phyloP scores from a whole-genome alignment of 2,329 filamentous ascomycete genomes.

The Drechslerella stenobrocha region DNA sequence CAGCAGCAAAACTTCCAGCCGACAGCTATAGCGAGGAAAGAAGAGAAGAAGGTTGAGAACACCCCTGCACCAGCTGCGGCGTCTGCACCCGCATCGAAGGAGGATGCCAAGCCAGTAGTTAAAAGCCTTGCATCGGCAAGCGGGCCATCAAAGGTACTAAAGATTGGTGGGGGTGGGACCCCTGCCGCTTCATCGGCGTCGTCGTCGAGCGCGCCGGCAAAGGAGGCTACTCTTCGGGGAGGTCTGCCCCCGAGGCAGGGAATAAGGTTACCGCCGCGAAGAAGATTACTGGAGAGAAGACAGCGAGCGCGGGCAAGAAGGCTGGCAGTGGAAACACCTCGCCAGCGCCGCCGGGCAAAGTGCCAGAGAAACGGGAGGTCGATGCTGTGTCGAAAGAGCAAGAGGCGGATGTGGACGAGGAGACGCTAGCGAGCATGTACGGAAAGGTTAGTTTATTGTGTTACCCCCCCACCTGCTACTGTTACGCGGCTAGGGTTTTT shows the following conservation, averaged over 20 bases:
- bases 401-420: slow-evolving; percentile 73
- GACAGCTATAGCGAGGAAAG: slow-evolving; percentile 66
- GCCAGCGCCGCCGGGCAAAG: slow-evolving; percentile 59
- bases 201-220: slow-evolving; percentile 57
- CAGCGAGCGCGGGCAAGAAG: slow-evolving; percentile 63
- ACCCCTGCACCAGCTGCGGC: slow-evolving; percentile 56
- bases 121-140: slow-evolving; percentile 50
- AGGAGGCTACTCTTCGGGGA: slow-evolving; percentile 57
- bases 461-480: neutral
- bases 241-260: slow-evolving; percentile 65
- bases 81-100: slow-evolving; percentile 58
- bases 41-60: slow-evolving; percentile 53
- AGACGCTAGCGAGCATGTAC: slow-evolving; percentile 90
- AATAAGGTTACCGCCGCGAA: slow-evolving; percentile 84
- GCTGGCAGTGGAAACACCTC: slow-evolving; percentile 75
- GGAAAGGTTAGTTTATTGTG: slow-evolving; percentile 66
- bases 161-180: slow-evolving; percentile 63
- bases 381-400: slow-evolving; percentile 77
- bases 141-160: slow-evolving; percentile 62
- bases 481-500: neutral
- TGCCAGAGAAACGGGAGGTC: slow-evolving; percentile 63
- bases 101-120: slow-evolving; percentile 54
- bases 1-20: slow-evolving; percentile 60
- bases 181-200: slow-evolving; percentile 60
- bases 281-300: slow-evolving; percentile 68